Evolutionary conservation across 2,329 filamentous ascomycete species (phyloP).

Genomic region (Fusarium temperatum): DNA sequence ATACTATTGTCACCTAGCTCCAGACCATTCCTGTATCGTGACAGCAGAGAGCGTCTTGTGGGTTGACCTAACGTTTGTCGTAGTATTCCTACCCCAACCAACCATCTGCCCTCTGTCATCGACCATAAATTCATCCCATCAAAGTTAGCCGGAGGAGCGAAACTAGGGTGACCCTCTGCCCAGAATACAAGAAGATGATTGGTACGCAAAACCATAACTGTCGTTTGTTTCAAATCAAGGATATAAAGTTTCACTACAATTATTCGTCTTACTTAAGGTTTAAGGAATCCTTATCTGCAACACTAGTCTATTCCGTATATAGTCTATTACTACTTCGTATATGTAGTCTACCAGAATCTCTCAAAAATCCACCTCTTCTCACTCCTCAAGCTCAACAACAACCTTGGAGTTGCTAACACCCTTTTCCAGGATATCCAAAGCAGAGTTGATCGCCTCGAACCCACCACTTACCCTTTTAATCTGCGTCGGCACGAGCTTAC

Average conservation of each 20-base stretch:
- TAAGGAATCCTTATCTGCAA: not conserved
- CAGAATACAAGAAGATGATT: not conserved
- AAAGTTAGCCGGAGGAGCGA: not conserved
- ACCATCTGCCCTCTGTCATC: not conserved
- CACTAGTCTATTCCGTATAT: not conserved
- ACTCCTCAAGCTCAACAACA: not conserved
- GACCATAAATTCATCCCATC: not conserved
- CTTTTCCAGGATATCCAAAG: not conserved
- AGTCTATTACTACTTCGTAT: too few species aligned
- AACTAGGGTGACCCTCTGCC: not conserved
- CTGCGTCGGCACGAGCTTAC: not conserved
- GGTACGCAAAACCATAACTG: not conserved
- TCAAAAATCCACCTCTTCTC: accelerated
- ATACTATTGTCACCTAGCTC: not conserved
- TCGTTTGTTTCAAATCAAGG: not conserved
- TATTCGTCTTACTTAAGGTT: too few species aligned
- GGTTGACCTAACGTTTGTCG: not conserved
- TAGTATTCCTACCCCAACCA: not conserved
- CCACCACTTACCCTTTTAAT: not conserved
- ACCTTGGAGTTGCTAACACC: not conserved
- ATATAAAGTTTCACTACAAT: not conserved
- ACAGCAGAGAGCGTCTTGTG: not conserved
- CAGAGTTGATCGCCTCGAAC: not conserved
- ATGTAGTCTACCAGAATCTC: accelerated
- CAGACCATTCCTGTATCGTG: not conserved